Conservation (phyloP, 225 moss, liverwort and hornwort species). For the Pseudisothecium myosuroides region DNA sequence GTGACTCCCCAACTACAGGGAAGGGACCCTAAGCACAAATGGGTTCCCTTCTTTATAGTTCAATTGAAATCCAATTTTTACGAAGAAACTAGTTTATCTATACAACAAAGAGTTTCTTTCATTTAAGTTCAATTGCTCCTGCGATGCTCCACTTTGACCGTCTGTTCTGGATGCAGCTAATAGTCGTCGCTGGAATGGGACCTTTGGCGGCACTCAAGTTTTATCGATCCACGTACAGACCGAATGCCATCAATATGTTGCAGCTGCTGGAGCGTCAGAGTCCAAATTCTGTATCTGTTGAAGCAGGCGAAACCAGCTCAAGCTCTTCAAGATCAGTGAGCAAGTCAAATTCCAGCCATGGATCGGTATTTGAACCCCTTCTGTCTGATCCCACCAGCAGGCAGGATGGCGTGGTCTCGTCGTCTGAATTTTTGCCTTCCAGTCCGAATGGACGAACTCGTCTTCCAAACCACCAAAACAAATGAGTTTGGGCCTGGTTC, state of each 20-base stretch:
- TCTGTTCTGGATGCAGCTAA: constrained; percentile 47
- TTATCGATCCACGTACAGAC: constrained; percentile 62
- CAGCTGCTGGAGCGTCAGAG: constrained; percentile 61
- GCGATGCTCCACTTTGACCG: not conserved
- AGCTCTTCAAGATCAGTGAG: constrained; percentile 21
- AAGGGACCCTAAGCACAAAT: not conserved
- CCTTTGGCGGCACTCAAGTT: constrained; percentile 77
- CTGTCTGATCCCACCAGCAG: constrained; percentile 35
- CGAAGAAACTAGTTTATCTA: not conserved
- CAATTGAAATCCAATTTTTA: not conserved
- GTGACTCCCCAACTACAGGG: not conserved
- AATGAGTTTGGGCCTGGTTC: constrained; percentile 21
- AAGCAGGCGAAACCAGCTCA: constrained; percentile 42
- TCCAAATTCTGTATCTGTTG: constrained; percentile 2
- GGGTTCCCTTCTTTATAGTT: not conserved
- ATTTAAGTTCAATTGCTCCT: not conserved
- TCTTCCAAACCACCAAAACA: constrained; percentile 21
- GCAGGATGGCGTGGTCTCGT: not conserved
- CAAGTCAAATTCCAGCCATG: constrained; percentile 31
- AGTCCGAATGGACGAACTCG: constrained; percentile 22
- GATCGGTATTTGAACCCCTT: constrained; percentile 79
- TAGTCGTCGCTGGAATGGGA: constrained; percentile 70
- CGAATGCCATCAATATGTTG: constrained; percentile 74
- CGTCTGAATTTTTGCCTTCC: constrained; percentile 27
- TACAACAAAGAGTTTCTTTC: not conserved